These are phyloP conservation scores for Peziza echinospora DNA, from an alignment of 495 filamentous ascomycete genomes.

Conservation along the genomic window DNA sequence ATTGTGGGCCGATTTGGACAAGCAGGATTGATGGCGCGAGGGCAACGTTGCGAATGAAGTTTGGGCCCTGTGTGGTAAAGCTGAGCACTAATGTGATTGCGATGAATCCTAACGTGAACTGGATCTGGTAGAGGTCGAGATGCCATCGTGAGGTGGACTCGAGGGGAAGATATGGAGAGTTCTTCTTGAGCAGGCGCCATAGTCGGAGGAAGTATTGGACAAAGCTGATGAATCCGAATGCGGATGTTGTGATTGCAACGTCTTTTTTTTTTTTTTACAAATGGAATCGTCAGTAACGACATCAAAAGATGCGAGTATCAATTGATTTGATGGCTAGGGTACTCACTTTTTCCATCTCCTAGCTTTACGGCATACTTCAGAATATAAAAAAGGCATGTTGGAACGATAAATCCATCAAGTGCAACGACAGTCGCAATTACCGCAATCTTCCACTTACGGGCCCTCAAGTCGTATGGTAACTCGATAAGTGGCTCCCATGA, in stretches of 20 bases:
- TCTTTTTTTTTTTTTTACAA: background rate
- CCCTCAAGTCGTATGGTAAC: slow-evolving; percentile 11
- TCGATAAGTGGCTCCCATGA: background rate
- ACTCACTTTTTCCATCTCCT: slow-evolving; percentile 7
- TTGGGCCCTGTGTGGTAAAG: background rate
- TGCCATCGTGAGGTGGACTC: slow-evolving; percentile 3
- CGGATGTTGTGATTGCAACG: slow-evolving; percentile 7
- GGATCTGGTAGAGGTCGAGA: slow-evolving; percentile 12
- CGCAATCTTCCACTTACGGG: slow-evolving; percentile 7
- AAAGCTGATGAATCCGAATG: slow-evolving; percentile 10
- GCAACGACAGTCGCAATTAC: slow-evolving; percentile 8
- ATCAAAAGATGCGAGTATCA: too few relatives aligned
- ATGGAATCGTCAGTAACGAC: background rate
- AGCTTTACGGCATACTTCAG: slow-evolving; percentile 8
- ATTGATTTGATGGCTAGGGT: background rate
- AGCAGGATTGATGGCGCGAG: slow-evolving; percentile 25
- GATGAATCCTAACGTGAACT: slow-evolving; percentile 13
- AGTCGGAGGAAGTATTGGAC: slow-evolving; percentile 8
- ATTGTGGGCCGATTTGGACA: slow-evolving; percentile 31
- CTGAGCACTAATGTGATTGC: slow-evolving; percentile 5
- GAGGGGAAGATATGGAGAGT: background rate
- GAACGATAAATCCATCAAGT: slow-evolving; percentile 8
- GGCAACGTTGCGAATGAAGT: slow-evolving; percentile 1
- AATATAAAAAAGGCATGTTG: slow-evolving; percentile 8
- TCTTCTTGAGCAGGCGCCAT: slow-evolving; percentile 7